Evolutionary conservation across 768 basidiomycete species (phyloP), one percentile per base, ranked within the genome.

Genomic region (Podaxis rugospora): DNA sequence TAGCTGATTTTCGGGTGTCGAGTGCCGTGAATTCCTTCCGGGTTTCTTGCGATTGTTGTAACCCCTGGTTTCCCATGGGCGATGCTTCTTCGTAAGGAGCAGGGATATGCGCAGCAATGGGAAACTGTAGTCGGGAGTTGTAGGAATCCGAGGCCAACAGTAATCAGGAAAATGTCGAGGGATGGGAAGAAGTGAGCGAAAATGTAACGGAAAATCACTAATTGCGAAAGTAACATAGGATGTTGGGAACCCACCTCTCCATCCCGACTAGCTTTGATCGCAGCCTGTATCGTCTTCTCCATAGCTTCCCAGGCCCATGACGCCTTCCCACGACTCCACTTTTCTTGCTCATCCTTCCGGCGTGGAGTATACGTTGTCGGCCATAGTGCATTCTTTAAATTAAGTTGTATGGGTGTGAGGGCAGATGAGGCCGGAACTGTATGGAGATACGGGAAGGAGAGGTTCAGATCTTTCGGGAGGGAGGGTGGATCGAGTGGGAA

Each of bases 271-370:
- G 84, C 84, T 40, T 74, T 68, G 9, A 71, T 67, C 11, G 89
- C 89, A 23, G 80, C 78, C 28, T 72, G 67, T 25, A 86, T 70
- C 6, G 88, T 78, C 4, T 68, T 70, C 46, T 75, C 69, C 72
- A 95, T 82, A 37, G 90, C 90, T 11, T 85, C 76, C 66, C 80
- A 79, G 1, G 93, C 89, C 95, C 96, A 97, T 13, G 76, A 79
- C 39, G 85, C 77, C 59, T 84, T 83, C 0, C 80, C 85, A 27
- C 76, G 72, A 3, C 87, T 82, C 91, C 93, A 93, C 5, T 75
- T 74, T 62, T 88, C 83, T 1, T 76, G 72, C 61, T 90, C 88
- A 66, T 82, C 83, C 68, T 85, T 91, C 63, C 85, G 80, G 36
- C 81, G 80, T 0, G 90, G 90, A 3, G 86, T 78, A 65, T 84